Evolutionary conservation across 2,329 filamentous ascomycete species (phyloP).

Genomic region (Teratosphaeria viscida): DNA sequence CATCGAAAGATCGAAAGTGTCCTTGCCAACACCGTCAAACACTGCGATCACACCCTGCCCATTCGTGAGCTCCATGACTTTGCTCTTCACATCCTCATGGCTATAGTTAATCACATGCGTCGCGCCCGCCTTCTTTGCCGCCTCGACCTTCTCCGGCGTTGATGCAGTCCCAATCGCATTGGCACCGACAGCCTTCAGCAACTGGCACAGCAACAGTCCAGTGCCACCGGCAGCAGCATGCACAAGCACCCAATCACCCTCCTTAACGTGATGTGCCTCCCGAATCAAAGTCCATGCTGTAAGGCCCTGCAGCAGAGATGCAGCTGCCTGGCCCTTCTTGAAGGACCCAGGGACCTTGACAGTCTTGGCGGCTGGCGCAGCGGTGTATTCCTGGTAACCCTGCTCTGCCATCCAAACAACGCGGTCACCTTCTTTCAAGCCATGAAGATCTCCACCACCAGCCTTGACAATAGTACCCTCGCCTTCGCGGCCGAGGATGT

Average conservation of each 20-base stretch:
- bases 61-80: slow-evolving; percentile 59
- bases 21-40: slow-evolving; percentile 77
- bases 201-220: slow-evolving; percentile 62
- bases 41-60: slow-evolving; percentile 65
- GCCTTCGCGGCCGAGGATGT: slow-evolving; percentile 70
- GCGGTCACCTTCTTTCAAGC: slow-evolving; percentile 55
- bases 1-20: slow-evolving; percentile 70
- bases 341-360: slow-evolving; percentile 56
- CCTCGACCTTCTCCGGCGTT: slow-evolving; percentile 58
- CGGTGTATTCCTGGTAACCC: slow-evolving; percentile 52
- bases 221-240: slow-evolving; percentile 81
- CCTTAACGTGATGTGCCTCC: slow-evolving; percentile 60
- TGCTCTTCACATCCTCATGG: slow-evolving; percentile 45
- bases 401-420: slow-evolving; percentile 56
- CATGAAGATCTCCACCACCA: slow-evolving; percentile 40
- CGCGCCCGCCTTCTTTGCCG: slow-evolving; percentile 62
- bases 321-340: slow-evolving; percentile 52
- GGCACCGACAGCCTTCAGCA: slow-evolving; percentile 62
- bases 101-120: slow-evolving; percentile 61
- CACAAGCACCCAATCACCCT: slow-evolving; percentile 71
- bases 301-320: slow-evolving; percentile 66
- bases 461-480: slow-evolving; percentile 58
- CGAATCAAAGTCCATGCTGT: slow-evolving; percentile 71
- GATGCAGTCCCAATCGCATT: slow-evolving; percentile 71
- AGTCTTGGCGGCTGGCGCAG: slow-evolving; percentile 43